These are phyloP conservation scores for Zygotorulaspora sp. DNA, from an alignment of 805 yeast genomes.

Conservation along the genomic window DNA sequence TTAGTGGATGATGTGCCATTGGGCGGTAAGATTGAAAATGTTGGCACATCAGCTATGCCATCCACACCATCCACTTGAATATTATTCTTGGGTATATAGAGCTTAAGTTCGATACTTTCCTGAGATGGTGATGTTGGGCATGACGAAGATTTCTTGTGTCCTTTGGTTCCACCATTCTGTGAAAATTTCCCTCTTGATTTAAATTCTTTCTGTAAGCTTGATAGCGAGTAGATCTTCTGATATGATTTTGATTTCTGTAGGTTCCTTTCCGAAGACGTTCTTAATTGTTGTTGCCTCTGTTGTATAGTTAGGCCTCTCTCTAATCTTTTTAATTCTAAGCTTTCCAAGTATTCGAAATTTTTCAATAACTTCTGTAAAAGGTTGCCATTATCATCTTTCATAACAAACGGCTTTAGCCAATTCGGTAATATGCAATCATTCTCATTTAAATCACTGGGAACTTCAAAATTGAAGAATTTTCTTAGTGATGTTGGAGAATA, in stretches of 20 bases:
- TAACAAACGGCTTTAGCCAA: slow-evolving; percentile 29
- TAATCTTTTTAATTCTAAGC: slow-evolving; percentile 30
- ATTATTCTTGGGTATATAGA: slow-evolving; percentile 5
- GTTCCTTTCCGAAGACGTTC: slow-evolving; percentile 1
- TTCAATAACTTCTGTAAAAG: slow-evolving; percentile 28
- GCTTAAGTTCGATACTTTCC: slow-evolving; percentile 5
- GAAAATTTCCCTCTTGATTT: slow-evolving; percentile 12
- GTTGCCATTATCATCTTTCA: slow-evolving; percentile 18
- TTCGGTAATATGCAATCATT: slow-evolving; percentile 29
- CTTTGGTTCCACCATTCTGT: slow-evolving; percentile 1
- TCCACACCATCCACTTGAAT: neutral
- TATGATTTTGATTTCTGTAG: slow-evolving; percentile 19
- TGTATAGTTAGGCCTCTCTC: slow-evolving; percentile 24
- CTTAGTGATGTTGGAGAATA: slow-evolving; percentile 33
- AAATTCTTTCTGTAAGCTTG: slow-evolving; percentile 23
- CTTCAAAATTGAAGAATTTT: slow-evolving; percentile 29
- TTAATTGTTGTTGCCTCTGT: neutral
- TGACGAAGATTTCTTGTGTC: slow-evolving; percentile 4
- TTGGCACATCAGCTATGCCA: neutral
- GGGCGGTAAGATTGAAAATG: slow-evolving; percentile 1
- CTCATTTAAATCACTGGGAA: slow-evolving; percentile 21
- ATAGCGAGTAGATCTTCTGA: slow-evolving; percentile 25
- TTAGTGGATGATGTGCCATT: neutral
- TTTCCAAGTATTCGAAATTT: slow-evolving; percentile 37
- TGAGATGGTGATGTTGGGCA: slow-evolving; percentile 11